Conservation (phyloP, 2,329 filamentous ascomycete species). For the Neopestalotiopsis sp. region DNA sequence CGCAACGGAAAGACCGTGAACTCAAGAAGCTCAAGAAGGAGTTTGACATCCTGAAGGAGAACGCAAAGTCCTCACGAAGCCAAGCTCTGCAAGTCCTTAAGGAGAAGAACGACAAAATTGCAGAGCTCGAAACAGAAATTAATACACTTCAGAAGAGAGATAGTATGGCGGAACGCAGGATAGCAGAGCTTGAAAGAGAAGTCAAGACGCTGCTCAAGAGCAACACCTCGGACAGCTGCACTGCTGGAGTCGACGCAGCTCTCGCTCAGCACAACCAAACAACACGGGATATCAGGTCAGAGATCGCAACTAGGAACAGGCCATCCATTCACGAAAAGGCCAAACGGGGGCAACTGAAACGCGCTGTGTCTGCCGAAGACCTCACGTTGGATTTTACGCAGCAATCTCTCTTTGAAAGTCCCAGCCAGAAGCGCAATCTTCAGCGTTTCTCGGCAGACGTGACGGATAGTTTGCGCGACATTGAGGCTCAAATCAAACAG, state of each 20-base stretch:
- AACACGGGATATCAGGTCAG: constrained; percentile 32
- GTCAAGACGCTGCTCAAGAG: constrained; percentile 47
- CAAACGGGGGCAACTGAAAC: constrained; percentile 23
- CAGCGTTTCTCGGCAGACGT: constrained; percentile 27
- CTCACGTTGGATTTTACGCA: constrained; percentile 34
- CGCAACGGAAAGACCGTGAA: constrained; percentile 53
- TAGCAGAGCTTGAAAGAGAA: constrained; percentile 60
- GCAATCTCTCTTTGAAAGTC: constrained; percentile 28
- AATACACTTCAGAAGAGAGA: constrained; percentile 45
- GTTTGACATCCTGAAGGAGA: constrained; percentile 59
- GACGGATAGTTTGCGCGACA: constrained; percentile 37
- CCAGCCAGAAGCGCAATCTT: constrained; percentile 13
- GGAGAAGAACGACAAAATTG: constrained; percentile 62
- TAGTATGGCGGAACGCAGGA: constrained; percentile 43
- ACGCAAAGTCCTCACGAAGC: constrained; percentile 57
- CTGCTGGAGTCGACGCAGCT: constrained; percentile 22
- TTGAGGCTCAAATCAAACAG: constrained; percentile 32
- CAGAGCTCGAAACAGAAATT: constrained; percentile 60
- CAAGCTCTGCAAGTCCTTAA: constrained; percentile 62
- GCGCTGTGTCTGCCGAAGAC: constrained; percentile 34
- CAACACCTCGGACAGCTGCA: constrained; percentile 22
- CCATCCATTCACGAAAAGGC: constrained; percentile 28
- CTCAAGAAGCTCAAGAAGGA: constrained; percentile 55
- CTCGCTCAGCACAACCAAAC: constrained; percentile 28
- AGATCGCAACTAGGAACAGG: constrained; percentile 31